These are phyloP conservation scores for Ascosphaera apis DNA, from an alignment of 2,329 filamentous ascomycete genomes.

Conservation along the genomic window DNA sequence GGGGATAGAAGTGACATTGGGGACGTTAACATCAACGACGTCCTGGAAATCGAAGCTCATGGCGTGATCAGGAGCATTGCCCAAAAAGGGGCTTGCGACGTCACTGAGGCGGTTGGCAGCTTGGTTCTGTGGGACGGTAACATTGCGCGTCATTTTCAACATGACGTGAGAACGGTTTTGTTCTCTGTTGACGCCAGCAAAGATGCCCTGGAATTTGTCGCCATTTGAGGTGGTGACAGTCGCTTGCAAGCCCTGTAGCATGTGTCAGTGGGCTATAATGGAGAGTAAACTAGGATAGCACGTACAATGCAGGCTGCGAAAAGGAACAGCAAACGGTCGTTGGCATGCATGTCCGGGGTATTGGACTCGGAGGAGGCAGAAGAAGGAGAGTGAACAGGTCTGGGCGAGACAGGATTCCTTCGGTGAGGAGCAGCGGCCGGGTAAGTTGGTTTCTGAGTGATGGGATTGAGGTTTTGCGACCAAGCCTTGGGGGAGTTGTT, in stretches of 20 bases:
- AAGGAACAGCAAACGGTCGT: constrained; percentile 36
- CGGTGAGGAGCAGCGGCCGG: constrained; percentile 17
- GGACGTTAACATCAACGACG: constrained; percentile 31
- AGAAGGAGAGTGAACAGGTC: too few species aligned
- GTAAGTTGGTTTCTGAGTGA: constrained; percentile 31
- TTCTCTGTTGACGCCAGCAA: constrained; percentile 32
- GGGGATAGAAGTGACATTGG: constrained; percentile 29
- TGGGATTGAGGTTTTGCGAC: constrained; percentile 36
- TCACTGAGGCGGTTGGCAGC: constrained; percentile 21
- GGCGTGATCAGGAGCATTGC: constrained; percentile 21
- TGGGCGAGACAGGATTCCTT: constrained; percentile 18
- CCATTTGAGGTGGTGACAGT: constrained; percentile 35
- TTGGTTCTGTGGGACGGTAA: constrained; percentile 14
- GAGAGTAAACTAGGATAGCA: constrained; percentile 8
- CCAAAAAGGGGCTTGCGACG: constrained; percentile 17
- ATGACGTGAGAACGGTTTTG: constrained; percentile 30
- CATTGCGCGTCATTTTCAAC: constrained; percentile 42
- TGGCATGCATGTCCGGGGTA: constrained; percentile 32
- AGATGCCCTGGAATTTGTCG: constrained; percentile 37
- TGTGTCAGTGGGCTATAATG: too few species aligned
- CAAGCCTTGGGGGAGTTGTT: constrained; percentile 36
- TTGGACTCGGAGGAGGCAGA: constrained; percentile 24
- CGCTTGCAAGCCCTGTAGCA: constrained; percentile 28
- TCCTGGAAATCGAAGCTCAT: constrained; percentile 42
- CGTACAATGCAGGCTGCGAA: constrained; percentile 36